Conservation (phyloP, 2,329 filamentous ascomycete species). For the Botryotinia calthae region DNA sequence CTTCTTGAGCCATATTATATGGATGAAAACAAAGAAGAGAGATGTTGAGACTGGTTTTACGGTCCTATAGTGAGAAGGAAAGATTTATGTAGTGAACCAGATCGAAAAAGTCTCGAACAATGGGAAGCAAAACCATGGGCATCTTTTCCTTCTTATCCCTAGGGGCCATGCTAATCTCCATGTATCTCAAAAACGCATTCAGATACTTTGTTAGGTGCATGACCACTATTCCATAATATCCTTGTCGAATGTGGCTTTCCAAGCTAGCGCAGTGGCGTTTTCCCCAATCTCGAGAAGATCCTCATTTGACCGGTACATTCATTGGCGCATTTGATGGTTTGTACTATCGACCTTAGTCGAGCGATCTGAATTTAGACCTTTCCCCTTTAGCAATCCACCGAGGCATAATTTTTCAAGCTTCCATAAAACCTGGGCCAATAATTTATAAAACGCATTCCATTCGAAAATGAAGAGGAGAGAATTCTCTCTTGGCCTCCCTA, state of each 20-base stretch:
- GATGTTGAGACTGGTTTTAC: background rate
- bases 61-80: background rate
- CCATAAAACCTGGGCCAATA: background rate
- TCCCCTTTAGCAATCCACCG: background rate
- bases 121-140: background rate
- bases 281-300: background rate
- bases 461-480: background rate
- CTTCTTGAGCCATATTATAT: background rate
- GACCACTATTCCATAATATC: background rate
- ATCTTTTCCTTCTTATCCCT: slow-evolving; percentile 5
- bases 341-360: background rate
- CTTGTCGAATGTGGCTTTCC: background rate
- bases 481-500: background rate
- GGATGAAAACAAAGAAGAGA: background rate
- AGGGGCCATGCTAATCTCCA: slow-evolving; percentile 1
- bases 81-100: background rate
- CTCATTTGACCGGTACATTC: background rate
- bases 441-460: background rate
- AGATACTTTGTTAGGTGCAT: background rate
- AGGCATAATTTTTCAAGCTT: background rate
- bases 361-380: background rate
- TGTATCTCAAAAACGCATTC: background rate
- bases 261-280: background rate
- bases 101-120: background rate
- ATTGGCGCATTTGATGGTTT: background rate